Evolutionary conservation across 805 yeast genomes (phyloP), one percentile per base, ranked within the genome.

Genomic region (Cyberlindnera mrakii): DNA sequence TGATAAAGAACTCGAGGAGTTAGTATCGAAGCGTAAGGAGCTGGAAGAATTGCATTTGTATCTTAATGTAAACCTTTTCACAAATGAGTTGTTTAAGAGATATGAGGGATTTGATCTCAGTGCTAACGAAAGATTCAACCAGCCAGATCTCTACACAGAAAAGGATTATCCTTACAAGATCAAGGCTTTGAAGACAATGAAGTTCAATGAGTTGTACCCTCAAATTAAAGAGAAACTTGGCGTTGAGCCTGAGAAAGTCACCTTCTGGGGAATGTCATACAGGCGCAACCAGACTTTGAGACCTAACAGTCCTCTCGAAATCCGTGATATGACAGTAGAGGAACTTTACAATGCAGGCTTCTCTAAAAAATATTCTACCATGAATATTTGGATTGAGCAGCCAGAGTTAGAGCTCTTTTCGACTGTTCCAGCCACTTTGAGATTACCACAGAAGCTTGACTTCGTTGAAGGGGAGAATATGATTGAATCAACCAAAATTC

Each of bases 101-200:
- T 82, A 76, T 55, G 71, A 77, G 54, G 95, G 95, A 0, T 81
- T 85, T 56, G 96, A 89, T 59, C 57, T 84, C 14, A 86, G 82
- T 11, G 81, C 87, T 4, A 85, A 85, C 68, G 73, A 75, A 13
- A 51, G 58, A 16, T 51, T 59, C 10, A 67, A 68, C 36, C 67
- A 68, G 36, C 72, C 75, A 27, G 74, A 70, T 1, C 59, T 77
- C n/a, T 71, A 69, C 50, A 71, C 70, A 31, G 58, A 59, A 15
- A 65, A 68, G 5, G 68, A 77, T 1, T 68, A 66, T 44, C 82
- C 93, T 0, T 10, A 66, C 3, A 53, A 61, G 3, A 55, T 82
- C 33, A 77, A 74, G 57, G 68, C 82, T 3, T 67, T 76, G 51
- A 84, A 80, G 57, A 74, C 79, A 0, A 74, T 75, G 31, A 68